These are phyloP conservation scores for Orbilia javanica DNA, from an alignment of 2,329 filamentous ascomycete species.

Conservation along the genomic window DNA sequence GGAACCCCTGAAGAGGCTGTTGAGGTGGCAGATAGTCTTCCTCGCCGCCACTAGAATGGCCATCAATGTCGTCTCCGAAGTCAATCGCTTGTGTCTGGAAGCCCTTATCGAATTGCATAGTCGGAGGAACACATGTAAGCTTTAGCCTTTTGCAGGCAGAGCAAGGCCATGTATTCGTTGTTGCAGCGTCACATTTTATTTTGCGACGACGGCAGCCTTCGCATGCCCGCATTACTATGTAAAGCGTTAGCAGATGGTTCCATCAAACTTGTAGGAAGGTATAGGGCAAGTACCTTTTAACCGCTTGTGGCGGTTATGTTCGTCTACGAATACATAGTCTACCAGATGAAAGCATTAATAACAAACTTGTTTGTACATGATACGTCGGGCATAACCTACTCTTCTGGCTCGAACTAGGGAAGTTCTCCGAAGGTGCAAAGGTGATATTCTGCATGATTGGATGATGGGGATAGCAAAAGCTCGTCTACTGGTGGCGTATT, in stretches of 20 bases:
- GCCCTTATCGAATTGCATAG: constrained; percentile 79
- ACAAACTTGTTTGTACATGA: constrained; percentile 57
- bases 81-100: constrained; percentile 65
- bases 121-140: constrained; percentile 90
- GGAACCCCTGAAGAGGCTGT: constrained; percentile 46
- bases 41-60: constrained; percentile 63
- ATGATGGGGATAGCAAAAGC: constrained; percentile 9
- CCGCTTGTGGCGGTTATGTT: constrained; percentile 97
- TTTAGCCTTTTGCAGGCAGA: constrained; percentile 93
- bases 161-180: constrained; percentile 97
- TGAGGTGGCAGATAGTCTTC: constrained; percentile 64
- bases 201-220: constrained; percentile 94
- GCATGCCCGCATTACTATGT: constrained; percentile 91
- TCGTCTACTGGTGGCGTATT: constrained; percentile 19
- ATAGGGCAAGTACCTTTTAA: constrained; percentile 77
- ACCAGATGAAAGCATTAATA: constrained; percentile 38
- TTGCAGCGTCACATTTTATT: constrained; percentile 97
- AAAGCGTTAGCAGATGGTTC: neutral
- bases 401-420: constrained; percentile 37
- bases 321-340: constrained; percentile 99
- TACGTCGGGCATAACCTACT: constrained; percentile 33
- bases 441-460: constrained; percentile 62
- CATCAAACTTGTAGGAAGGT: neutral
- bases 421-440: constrained; percentile 60
- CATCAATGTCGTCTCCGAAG: constrained; percentile 65